These are phyloP conservation scores for Colletotrichum godetiae DNA, from an alignment of 2,329 filamentous ascomycete genomes.

Conservation along the genomic window DNA sequence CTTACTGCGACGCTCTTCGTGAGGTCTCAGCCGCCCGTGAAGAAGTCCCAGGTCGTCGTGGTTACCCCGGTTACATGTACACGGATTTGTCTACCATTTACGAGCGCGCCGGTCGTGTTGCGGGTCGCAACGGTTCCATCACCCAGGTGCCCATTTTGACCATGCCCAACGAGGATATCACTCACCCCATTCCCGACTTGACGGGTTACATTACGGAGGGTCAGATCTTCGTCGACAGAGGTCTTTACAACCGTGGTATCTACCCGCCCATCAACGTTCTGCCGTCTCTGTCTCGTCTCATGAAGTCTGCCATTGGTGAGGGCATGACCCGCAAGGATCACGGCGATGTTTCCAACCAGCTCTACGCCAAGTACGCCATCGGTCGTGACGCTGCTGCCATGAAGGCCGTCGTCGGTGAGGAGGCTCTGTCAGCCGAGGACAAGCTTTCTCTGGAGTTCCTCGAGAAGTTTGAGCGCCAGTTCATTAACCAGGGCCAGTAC, in stretches of 20 bases:
- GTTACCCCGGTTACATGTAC: slow-evolving; percentile 99
- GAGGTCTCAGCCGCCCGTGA: slow-evolving; percentile 98
- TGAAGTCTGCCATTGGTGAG: slow-evolving; percentile 99
- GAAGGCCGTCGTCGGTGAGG: slow-evolving; percentile 99
- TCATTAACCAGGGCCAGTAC: slow-evolving; percentile 92
- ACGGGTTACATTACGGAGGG: slow-evolving; percentile 99
- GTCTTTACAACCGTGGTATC: slow-evolving; percentile 94
- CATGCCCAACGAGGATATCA: slow-evolving; percentile 99
- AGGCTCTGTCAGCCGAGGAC: slow-evolving; percentile 94
- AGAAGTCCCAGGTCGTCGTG: slow-evolving; percentile 98
- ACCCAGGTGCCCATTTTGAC: slow-evolving; percentile 99
- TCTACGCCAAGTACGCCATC: slow-evolving; percentile 99
- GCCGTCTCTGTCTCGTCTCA: slow-evolving; percentile 96
- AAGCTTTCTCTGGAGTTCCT: slow-evolving; percentile 98
- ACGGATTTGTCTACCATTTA: slow-evolving; percentile 99
- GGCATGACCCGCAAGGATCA: slow-evolving; percentile 97
- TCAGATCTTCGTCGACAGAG: slow-evolving; percentile 97
- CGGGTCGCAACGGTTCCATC: slow-evolving; percentile 97
- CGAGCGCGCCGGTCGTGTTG: slow-evolving; percentile 97
- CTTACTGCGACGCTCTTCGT: slow-evolving; percentile 98
- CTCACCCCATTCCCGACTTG: slow-evolving; percentile 97
- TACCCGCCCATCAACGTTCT: slow-evolving; percentile 99
- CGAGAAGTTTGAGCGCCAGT: slow-evolving; percentile 97
- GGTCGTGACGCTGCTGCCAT: slow-evolving; percentile 97
- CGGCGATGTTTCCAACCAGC: slow-evolving; percentile 98